Base-by-base conservation (phyloP, 495 filamentous ascomycete species). In the Parathielavia hyrcaniae region DNA sequence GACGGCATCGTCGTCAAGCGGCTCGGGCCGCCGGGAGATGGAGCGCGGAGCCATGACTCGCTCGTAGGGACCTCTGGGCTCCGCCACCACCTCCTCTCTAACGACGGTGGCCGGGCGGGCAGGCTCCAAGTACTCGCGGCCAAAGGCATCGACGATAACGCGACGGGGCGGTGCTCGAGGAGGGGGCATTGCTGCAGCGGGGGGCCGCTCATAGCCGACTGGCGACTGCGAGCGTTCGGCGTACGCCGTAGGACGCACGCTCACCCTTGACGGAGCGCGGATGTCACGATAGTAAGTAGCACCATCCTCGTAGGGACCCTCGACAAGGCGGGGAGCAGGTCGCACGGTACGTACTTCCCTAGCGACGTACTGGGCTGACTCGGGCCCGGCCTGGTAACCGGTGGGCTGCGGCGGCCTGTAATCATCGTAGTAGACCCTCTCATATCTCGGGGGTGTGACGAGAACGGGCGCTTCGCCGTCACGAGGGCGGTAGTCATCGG, bases 91-190 rank as follows among this genome's bases (percentile, higher is more conserved):
- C 5, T 77, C 79, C 30, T 77, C 71, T 35, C 77, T 68, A 34
- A 75, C 55, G 16, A 73, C 62, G 12, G 73, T 58, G 19, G 65
- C 35, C 20, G 80, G 70, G 19, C 79, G 65, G 8, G 83, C 70
- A 35, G 78, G 77, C 66, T 87, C 86, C 48, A 86, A 72, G 62
- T 85, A 91, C 64, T 87, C 78, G 56, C 83, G 83, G 22, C 87
- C 87, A 70, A 80, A 82, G 53, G 85, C 79, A 67, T 90, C 87
- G 47, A 90, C 72, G 45, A 89, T 71, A 56, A 89, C 82, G 49
- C 86, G 80, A 36, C 73, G 60, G n/a, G 72, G 59, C 1, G 81
- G 78, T 23, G 77, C 77, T 26, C 80, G 76, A 30, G 86, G 82
- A 34, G 80, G 78, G 66, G 84, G 79, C 59, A 84, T 75, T 11